Percentiles rank a stretch among this genome's conserved stretches.
Conservation (phyloP, 2,329 filamentous ascomycete genomes). For the Trichoderma semiorbis region DNA sequence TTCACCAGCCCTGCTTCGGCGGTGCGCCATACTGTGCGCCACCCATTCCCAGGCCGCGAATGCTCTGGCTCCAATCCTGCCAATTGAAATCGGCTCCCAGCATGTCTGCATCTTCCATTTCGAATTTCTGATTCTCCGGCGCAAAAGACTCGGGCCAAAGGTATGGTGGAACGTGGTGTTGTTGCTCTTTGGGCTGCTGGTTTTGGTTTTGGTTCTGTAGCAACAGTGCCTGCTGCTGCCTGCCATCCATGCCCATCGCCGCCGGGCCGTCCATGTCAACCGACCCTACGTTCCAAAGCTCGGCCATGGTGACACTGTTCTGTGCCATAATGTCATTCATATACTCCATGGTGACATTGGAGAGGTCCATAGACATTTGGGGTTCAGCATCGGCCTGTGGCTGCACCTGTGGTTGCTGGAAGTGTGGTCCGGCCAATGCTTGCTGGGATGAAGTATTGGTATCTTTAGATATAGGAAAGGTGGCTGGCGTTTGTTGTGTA, state of each 20-base stretch:
- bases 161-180: conserved; percentile 38
- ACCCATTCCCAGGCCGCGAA: conserved; percentile 38
- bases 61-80: conserved; percentile 46
- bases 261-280: conserved; percentile 1
- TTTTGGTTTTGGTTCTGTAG: conserved; percentile 27
- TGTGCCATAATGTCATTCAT: conserved; percentile 39
- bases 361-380: conserved; percentile 28
- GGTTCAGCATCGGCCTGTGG: background rate
- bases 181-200: conserved; percentile 32
- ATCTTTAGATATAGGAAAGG: background rate
- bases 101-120: conserved; percentile 37
- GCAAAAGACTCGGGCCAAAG: conserved; percentile 40
- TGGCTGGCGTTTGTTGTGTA: background rate
- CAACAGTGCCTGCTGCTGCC: conserved; percentile 14
- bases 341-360: conserved; percentile 32
- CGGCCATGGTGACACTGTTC: conserved; percentile 34
- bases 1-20: conserved; percentile 25
- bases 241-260: background rate
- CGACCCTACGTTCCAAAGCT: conserved; percentile 31
- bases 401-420: background rate
- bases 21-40: conserved; percentile 25
- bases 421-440: background rate
- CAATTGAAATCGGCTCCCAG: conserved; percentile 46
- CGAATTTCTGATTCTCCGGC: conserved; percentile 28
- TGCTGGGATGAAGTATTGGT: background rate